Base-by-base conservation (phyloP, 1,284 basidiomycete genomes). In the Irpex sp. region DNA sequence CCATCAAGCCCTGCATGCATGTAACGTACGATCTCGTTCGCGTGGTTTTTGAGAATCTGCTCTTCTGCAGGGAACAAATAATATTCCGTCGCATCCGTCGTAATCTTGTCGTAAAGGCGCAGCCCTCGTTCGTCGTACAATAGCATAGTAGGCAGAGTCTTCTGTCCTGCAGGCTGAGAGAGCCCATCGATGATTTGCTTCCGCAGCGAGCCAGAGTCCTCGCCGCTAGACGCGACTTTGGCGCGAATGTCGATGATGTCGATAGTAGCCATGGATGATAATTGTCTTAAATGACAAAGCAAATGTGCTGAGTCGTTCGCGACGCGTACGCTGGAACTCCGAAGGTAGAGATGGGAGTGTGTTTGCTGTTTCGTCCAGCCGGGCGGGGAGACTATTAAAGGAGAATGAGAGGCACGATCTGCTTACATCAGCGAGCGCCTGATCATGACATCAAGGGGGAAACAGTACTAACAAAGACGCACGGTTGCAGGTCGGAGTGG, bases 51-150 rank as follows among this genome's bases (percentile, higher is more conserved):
- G 62, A 92, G 75, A 64, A 92, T 91, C 64, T 85, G 81, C 71
- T 93, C 89, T 71, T 92, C 91, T 0, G 89, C 88, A 5, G 79
- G 77, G 76, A 96, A 97, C 19, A 94, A 83, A 74, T 98, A 98
- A 75, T 98, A 98, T 68, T 96, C 94, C 7, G 86, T 82, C 0
- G 85, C 92, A 51, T 88, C 79, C 13, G 90, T 89, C 0, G 94
- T 96, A 64, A 97, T 93, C 59, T 85, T 81, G 77, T 95, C 93
- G 77, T 94, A 96, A 15, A 95, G 79, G 70, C 85, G 81, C 61
- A 98, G 80, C 2, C 96, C 96, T 31, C 79, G 81, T 73, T 96
- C 93, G 70, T 96, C 88, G 76, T 97, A 97, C 8, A 97, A 82
- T 13, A 97, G 84, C 72, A 94, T 81, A 0, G 94, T 97, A 4